Base-by-base conservation (phyloP, 768 basidiomycete genomes). In the Panus rudis region DNA sequence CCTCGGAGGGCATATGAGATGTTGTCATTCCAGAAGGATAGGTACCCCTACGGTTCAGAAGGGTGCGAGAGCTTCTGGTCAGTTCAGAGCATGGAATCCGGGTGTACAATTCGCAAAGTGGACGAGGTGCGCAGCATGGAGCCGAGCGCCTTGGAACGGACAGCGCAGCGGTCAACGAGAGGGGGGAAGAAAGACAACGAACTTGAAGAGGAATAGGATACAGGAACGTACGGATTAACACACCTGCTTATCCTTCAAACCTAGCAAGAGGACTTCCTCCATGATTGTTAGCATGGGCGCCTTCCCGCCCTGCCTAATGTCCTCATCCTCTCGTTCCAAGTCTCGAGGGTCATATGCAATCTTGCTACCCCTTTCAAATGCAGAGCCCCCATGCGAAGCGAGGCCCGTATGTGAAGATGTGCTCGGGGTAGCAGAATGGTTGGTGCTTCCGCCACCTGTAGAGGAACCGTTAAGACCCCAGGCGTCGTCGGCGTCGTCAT, bases 1-100 rank as follows among this genome's bases (percentile, higher is more conserved):
- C 96, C 96, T n/a, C 96, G 81, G 2, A 99, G 76, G 12, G 94
- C 93, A 64, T 99, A 99, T 0, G 92, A 96, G 52, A 99, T 99
- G 66, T 97, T 98, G 72, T 99, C 94, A 67, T 98, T 98, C 94
- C 94, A 98, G 61, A 98, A 98, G 1, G 92, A 94, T 28, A 98
- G 79, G 63, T 98, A 96, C 26, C 93, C 93, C 79, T 83, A 53
- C 34, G 32, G 35, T n/a, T n/a, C n/a, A 32, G 35, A 57, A 52
- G 30, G 22, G 50, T 19, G 16, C 10, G 10, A 16, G 28, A 30
- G 28, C 10, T 30, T 30, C n/a, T 28, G 37, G 19, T 26, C 19
- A 23, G 32, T 38, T 32, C 32, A 28, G 33, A 32, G 5, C 24
- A 10, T 10, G 28, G 28, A 10, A 16, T 30, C 10, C 16, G 10